Evolutionary conservation across 768 basidiomycete genomes (phyloP).

Genomic region (Rhodocollybia butyracea): DNA sequence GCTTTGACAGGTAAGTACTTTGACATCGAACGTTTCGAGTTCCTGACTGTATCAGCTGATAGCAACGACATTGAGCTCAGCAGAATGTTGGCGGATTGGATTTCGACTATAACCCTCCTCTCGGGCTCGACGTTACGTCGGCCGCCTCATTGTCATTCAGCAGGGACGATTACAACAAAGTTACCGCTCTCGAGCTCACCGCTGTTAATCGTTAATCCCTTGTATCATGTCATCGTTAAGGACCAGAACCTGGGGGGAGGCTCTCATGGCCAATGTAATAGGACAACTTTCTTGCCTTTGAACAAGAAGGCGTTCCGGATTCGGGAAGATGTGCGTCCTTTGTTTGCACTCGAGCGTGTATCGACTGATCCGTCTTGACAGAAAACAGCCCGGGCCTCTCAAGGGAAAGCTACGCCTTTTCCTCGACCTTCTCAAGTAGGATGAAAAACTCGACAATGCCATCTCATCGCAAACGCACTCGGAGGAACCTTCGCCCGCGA

Average conservation of each 20-base stretch:
- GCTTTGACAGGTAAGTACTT: slow-evolving; percentile 47
- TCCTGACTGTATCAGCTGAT: slow-evolving; percentile 7
- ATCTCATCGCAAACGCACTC: slow-evolving; percentile 94
- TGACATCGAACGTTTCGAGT: not conserved
- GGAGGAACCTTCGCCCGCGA: slow-evolving; percentile 89
- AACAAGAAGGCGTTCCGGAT: slow-evolving; percentile 73
- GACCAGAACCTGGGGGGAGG: slow-evolving; percentile 86
- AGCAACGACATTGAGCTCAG: slow-evolving; percentile 70
- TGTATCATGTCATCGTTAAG: slow-evolving; percentile 93
- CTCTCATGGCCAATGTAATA: slow-evolving; percentile 78
- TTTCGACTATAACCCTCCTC: slow-evolving; percentile 81
- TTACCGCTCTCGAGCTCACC: slow-evolving; percentile 90
- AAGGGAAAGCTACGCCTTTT: slow-evolving; percentile 82
- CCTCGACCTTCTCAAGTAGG: slow-evolving; percentile 83
- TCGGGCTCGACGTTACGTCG: slow-evolving; percentile 87
- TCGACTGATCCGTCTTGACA: slow-evolving; percentile 23
- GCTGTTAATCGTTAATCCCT: slow-evolving; percentile 83
- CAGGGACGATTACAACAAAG: slow-evolving; percentile 67
- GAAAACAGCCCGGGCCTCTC: slow-evolving; percentile 75
- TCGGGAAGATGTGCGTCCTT: slow-evolving; percentile 36
- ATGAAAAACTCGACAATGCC: slow-evolving; percentile 77
- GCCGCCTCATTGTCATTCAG: slow-evolving; percentile 77
- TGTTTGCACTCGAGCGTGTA: not conserved
- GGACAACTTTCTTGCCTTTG: slow-evolving; percentile 91
- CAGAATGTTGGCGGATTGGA: slow-evolving; percentile 67